Percentiles rank a stretch among this genome's conserved stretches.
phyloP scores from a whole-genome alignment of 2,329 filamentous ascomycete genomes.

The Tolypocladium inflatum region DNA sequence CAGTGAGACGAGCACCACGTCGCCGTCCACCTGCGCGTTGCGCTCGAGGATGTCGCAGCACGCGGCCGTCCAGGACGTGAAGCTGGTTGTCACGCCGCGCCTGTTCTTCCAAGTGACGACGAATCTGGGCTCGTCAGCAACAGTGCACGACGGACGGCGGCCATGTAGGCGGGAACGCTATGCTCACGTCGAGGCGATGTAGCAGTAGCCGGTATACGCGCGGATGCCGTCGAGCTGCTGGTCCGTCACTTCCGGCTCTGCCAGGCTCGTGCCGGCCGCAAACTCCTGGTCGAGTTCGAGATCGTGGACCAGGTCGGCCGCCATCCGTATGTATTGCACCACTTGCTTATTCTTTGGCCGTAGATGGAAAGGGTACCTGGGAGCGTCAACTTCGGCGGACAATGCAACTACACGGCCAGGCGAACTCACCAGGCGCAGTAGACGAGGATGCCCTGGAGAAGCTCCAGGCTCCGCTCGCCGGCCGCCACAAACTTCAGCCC shows the following conservation, averaged over 20 bases:
- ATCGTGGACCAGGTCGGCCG: slow-evolving; percentile 37
- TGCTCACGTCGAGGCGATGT: slow-evolving; percentile 30
- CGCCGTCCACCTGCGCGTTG: slow-evolving; percentile 24
- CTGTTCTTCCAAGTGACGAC: slow-evolving; percentile 26
- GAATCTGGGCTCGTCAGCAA: slow-evolving; percentile 21
- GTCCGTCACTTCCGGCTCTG: slow-evolving; percentile 1
- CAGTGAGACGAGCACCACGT: slow-evolving; percentile 33
- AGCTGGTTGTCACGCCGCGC: slow-evolving; percentile 19
- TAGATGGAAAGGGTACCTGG: slow-evolving; percentile 46
- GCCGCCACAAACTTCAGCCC: slow-evolving; percentile 46
- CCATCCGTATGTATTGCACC: slow-evolving; percentile 43
- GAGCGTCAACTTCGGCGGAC: not conserved
- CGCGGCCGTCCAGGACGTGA: slow-evolving; percentile 31
- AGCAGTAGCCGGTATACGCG: slow-evolving; percentile 36
- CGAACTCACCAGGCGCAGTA: slow-evolving; percentile 45
- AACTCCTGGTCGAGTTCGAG: slow-evolving; percentile 36
- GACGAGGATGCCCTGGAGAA: slow-evolving; percentile 46
- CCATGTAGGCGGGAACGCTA: not conserved
- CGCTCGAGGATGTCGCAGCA: slow-evolving; percentile 35
- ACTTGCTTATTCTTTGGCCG: slow-evolving; percentile 40
- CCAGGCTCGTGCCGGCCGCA: not conserved
- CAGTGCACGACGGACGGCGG: no score
- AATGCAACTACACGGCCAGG: not conserved
- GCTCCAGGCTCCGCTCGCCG: slow-evolving; percentile 46
- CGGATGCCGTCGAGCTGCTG: slow-evolving; percentile 32